Conservation (phyloP, 306 rosid genomes). For the Vigna trinervia region DNA sequence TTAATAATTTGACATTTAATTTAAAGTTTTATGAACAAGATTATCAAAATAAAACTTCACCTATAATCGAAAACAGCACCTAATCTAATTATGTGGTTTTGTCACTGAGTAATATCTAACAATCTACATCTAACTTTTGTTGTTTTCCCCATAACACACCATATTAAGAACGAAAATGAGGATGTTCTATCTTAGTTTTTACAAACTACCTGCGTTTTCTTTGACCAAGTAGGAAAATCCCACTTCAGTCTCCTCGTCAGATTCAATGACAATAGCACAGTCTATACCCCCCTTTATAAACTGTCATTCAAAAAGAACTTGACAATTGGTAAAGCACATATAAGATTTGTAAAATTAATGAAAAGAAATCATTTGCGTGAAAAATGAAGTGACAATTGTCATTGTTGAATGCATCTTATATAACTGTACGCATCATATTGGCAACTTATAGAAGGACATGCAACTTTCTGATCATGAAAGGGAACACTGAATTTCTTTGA, state of each 20-base stretch:
- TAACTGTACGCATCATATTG: neutral
- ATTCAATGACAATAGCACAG: slow-evolving; percentile 69
- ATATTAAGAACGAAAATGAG: neutral
- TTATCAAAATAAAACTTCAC: too few species aligned
- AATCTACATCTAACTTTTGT: neutral
- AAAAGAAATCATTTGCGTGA: slow-evolving; percentile 34
- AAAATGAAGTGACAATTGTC: slow-evolving; percentile 28
- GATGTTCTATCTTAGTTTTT: slow-evolving; percentile 36
- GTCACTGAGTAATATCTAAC: neutral
- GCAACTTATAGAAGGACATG: slow-evolving; percentile 22
- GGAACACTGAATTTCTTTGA: slow-evolving; percentile 12
- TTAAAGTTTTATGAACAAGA: too few species aligned
- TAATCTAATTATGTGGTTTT: too few species aligned
- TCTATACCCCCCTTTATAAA: slow-evolving; percentile 59
- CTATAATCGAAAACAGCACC: too few species aligned
- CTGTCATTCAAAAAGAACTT: slow-evolving; percentile 47
- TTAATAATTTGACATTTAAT: too few species aligned
- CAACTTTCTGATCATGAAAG: slow-evolving; percentile 26
- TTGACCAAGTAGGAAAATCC: slow-evolving; percentile 74
- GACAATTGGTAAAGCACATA: slow-evolving; percentile 28
- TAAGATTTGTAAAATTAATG: slow-evolving; percentile 23
- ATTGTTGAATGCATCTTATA: slow-evolving; percentile 41
- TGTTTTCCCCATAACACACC: neutral
- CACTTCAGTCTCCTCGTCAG: slow-evolving; percentile 82
- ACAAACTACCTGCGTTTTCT: slow-evolving; percentile 65